Conservation (phyloP, 129 eudicot genomes). For the Saposhnikovia divaricata region DNA sequence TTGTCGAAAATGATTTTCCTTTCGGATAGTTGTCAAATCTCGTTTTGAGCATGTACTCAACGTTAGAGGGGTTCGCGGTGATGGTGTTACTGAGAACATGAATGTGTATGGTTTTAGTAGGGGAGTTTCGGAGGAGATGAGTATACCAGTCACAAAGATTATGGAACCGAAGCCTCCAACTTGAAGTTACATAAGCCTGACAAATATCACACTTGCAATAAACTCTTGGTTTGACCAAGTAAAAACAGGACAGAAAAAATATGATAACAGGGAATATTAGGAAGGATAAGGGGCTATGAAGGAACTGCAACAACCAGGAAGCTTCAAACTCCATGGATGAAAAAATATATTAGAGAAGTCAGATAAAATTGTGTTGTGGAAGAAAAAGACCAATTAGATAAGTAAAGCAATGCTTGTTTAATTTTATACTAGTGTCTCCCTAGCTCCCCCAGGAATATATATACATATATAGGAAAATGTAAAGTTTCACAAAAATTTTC, state of each 20-base stretch:
- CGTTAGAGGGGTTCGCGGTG: conserved; percentile 60
- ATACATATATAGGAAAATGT: too few relatives aligned
- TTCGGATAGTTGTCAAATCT: conserved; percentile 72
- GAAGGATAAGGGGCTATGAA: conserved; percentile 5
- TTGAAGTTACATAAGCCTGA: conserved; percentile 45
- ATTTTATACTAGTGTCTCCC: conserved; percentile 5
- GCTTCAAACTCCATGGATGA: conserved; percentile 23
- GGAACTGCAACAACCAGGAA: conserved; percentile 13
- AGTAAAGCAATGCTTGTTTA: not conserved
- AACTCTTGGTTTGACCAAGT: conserved; percentile 22
- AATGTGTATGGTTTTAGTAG: conserved; percentile 60
- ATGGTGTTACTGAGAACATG: conserved; percentile 75
- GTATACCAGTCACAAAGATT: conserved; percentile 90
- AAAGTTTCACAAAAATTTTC: too few relatives aligned
- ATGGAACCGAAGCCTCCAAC: conserved; percentile 49
- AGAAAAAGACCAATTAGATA: conserved; percentile 4
- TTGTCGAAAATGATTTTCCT: conserved; percentile 65
- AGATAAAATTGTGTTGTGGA: not conserved
- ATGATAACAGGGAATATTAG: conserved; percentile 4
- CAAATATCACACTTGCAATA: conserved; percentile 66
- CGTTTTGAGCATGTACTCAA: conserved; percentile 78
- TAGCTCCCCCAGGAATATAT: not conserved
- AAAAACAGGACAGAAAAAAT: conserved; percentile 15
- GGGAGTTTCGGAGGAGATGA: conserved; percentile 60
- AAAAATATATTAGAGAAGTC: not conserved